Evolutionary conservation across 495 filamentous ascomycete genomes (phyloP).

Genomic region (Penicillium cosmopolitanum): DNA sequence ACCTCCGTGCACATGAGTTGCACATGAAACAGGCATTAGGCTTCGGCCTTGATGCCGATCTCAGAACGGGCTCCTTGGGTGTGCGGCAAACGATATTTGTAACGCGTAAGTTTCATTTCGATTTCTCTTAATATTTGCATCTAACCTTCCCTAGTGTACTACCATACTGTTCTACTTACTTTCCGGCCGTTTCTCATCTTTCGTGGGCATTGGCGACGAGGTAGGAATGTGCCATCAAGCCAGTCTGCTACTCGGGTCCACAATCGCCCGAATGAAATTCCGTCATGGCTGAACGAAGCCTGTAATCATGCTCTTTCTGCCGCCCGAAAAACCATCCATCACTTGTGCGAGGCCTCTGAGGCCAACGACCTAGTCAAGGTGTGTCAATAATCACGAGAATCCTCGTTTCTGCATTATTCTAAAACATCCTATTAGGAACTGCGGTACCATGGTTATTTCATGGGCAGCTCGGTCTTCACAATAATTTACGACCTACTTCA

Average conservation of each 20-base stretch:
- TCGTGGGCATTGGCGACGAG: slow-evolving; percentile 43
- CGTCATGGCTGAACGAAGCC: slow-evolving; percentile 49
- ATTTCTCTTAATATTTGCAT: background rate
- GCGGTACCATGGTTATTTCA: slow-evolving; percentile 46
- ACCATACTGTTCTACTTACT: slow-evolving; percentile 45
- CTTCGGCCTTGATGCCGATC: slow-evolving; percentile 35
- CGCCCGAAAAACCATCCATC: slow-evolving; percentile 42
- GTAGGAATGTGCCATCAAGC: slow-evolving; percentile 26
- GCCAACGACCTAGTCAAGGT: slow-evolving; percentile 44
- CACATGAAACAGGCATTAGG: slow-evolving; percentile 37
- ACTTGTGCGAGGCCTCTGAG: slow-evolving; percentile 38
- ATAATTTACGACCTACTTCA: slow-evolving; percentile 48
- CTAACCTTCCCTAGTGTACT: slow-evolving; percentile 38
- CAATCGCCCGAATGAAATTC: slow-evolving; percentile 37
- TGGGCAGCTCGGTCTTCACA: slow-evolving; percentile 41
- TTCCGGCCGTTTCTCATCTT: slow-evolving; percentile 52
- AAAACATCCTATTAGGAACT: slow-evolving; percentile 33
- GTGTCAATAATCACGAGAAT: background rate
- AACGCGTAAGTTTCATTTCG: slow-evolving; percentile 32
- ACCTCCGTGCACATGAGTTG: slow-evolving; percentile 36
- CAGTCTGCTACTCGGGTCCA: slow-evolving; percentile 3
- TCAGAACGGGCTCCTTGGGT: slow-evolving; percentile 38
- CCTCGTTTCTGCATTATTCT: background rate
- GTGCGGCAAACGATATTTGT: slow-evolving; percentile 41
- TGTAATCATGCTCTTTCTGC: slow-evolving; percentile 41